These are phyloP conservation scores for Nasturtium officinale DNA, from an alignment of 345 rosid genomes.

Conservation along the genomic window DNA sequence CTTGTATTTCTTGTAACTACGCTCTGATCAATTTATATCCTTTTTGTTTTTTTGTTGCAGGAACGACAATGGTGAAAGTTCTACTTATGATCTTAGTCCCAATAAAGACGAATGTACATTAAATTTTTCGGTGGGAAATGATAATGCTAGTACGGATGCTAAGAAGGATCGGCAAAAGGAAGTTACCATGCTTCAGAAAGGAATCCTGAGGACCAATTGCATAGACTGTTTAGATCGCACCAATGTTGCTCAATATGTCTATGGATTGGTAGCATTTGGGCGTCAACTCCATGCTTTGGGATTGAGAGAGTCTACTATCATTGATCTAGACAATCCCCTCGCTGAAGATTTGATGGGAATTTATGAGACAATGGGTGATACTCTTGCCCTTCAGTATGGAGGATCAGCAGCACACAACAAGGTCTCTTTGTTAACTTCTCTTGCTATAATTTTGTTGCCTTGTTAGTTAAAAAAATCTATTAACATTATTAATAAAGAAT, in stretches of 20 bases:
- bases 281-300: slow-evolving; percentile 74
- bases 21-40: background rate
- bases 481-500: background rate
- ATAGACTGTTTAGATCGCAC: slow-evolving; percentile 98
- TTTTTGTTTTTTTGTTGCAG: slow-evolving; percentile 53
- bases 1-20: slow-evolving; percentile 22
- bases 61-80: slow-evolving; percentile 42
- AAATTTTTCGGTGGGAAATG: slow-evolving; percentile 40
- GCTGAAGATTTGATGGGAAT: slow-evolving; percentile 76
- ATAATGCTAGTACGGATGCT: slow-evolving; percentile 30
- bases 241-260: slow-evolving; percentile 92
- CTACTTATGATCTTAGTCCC: slow-evolving; percentile 31
- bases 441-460: slow-evolving; percentile 4
- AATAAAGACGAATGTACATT: slow-evolving; percentile 42
- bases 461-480: background rate
- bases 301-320: slow-evolving; percentile 47
- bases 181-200: slow-evolving; percentile 66
- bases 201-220: slow-evolving; percentile 93
- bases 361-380: slow-evolving; percentile 96
- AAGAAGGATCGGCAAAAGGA: slow-evolving; percentile 41
- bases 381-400: slow-evolving; percentile 93
- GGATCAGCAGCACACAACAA: slow-evolving; percentile 99
- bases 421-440: slow-evolving; percentile 48
- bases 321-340: slow-evolving; percentile 72
- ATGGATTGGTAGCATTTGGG: slow-evolving; percentile 85